Conservation (phyloP, 164 flowering plant genomes). For the Magnolia changhungtana region DNA sequence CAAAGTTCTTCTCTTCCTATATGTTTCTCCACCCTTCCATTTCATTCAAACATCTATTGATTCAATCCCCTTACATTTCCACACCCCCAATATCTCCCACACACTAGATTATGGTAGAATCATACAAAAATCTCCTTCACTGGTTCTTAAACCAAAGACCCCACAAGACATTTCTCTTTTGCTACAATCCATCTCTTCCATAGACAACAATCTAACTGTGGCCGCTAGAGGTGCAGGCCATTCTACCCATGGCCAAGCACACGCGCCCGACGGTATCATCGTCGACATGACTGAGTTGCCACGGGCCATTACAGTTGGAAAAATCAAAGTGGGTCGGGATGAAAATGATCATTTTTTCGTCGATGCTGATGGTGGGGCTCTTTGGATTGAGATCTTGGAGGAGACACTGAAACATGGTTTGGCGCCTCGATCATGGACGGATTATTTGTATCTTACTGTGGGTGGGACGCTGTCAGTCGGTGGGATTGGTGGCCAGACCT, state of each 20-base stretch:
- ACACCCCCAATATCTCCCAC: constrained; percentile 6
- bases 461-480: constrained; percentile 17
- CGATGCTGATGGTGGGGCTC: constrained; percentile 14
- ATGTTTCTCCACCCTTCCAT: too few species aligned
- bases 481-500: constrained; percentile 17
- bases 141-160: constrained; percentile 4
- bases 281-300: constrained; percentile 8
- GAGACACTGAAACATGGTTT: constrained; percentile 13
- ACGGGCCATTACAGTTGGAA: not conserved
- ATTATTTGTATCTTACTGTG: constrained; percentile 8
- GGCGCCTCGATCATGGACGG: constrained; percentile 15
- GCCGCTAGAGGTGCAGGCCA: constrained; percentile 15
- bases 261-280: constrained; percentile 9
- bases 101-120: constrained; percentile 7
- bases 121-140: not conserved
- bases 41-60: constrained; percentile 2
- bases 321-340: not conserved
- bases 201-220: constrained; percentile 1
- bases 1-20: too few species aligned
- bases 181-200: constrained; percentile 4
- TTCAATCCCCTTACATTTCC: constrained; percentile 5
- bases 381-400: constrained; percentile 16
- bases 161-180: constrained; percentile 12
- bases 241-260: constrained; percentile 10
- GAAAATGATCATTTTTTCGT: not conserved